Percentiles rank a stretch among this genome's conserved stretches.
Conservation (phyloP, 169 alveolate species). For the Cystoisospora suis region DNA sequence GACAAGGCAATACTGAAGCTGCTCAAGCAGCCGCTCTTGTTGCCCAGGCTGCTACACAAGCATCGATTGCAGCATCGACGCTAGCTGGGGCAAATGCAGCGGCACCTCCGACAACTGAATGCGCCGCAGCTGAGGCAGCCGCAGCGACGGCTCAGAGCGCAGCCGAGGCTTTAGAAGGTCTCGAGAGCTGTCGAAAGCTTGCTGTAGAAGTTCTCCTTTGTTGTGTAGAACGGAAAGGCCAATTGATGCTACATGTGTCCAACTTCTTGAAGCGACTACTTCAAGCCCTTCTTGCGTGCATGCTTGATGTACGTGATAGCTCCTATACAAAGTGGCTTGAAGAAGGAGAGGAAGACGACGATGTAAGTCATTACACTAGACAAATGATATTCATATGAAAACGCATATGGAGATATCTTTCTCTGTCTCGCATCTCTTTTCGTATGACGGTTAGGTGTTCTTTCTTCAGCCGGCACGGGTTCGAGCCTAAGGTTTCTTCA, state of each 20-base stretch:
- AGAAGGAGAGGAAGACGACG: slow-evolving; percentile 49
- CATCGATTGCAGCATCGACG: slow-evolving; percentile 40
- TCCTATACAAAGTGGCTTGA: slow-evolving; percentile 25
- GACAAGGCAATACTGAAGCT: neutral
- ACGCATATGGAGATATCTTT: no score
- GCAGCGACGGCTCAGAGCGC: slow-evolving; percentile 5
- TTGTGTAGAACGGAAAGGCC: slow-evolving; percentile 34
- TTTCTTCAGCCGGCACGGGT: no score
- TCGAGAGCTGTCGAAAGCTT: slow-evolving; percentile 19
- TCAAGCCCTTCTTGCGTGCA: slow-evolving; percentile 37
- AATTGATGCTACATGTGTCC: neutral
- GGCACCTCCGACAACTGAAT: neutral
- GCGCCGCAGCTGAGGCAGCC: slow-evolving; percentile 32
- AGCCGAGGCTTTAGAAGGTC: slow-evolving; percentile 26
- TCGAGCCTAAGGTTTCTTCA: no score
- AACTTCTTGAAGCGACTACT: neutral
- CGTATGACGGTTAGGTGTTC: no score
- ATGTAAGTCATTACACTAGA: slow-evolving; percentile 37
- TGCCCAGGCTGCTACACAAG: slow-evolving; percentile 27
- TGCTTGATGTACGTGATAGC: slow-evolving; percentile 32
- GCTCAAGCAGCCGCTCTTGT: slow-evolving; percentile 25
- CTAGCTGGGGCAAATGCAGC: neutral
- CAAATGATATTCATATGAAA: no score
- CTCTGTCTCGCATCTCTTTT: no score
- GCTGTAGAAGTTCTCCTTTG: slow-evolving; percentile 39